Base-by-base conservation (phyloP, 1,284 basidiomycete species). In the Bondarzewia mesenterica region DNA sequence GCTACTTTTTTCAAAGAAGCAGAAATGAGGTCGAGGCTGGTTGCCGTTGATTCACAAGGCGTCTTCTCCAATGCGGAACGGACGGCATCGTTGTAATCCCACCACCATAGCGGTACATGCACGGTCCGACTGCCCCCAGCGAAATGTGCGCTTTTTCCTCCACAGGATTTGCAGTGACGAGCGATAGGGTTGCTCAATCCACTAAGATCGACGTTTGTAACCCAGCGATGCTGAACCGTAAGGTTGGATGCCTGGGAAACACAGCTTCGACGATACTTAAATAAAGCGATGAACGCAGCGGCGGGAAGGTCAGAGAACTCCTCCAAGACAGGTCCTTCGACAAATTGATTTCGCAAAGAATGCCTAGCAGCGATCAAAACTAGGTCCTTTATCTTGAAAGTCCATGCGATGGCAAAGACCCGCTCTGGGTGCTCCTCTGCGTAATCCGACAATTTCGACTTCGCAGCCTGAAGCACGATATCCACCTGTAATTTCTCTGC, bases 401-500 rank as follows among this genome's bases (percentile, higher is more conserved):
- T 14, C 41, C 41, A 42, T n/a, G 41, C 21, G 41, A 42, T 23
- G 22, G 41, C 41, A 41, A 26, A 54, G 25, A 48, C 49, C 14
- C 40, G 22, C 20, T 26, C 38, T 12, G 50, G 50, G n/a, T 40
- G 16, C 16, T 40, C 38, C 6, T 40, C 12, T n/a, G 38, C 38
- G 10, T n/a, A 18, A 15, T 16, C 10, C 16, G 20, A n/a, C 10
- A 40, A 18, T 8, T 4, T 10, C 29, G 14, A 39, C 4, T 37
- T 20, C 2, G 29, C 32, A 7, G 12, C 35, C 2, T 22, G 21
- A 5, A 26, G 18, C n/a, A 27, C 48, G 23, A 29, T n/a, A 3
- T 29, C 25, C 42, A 56, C 41, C 2, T 54, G 47, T 37, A 48
- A 52, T 32, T 56, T 54, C 15, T 46, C n/a, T 6, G 52, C 50